Percentiles rank a stretch among this genome's conserved stretches.
Evolutionary conservation across 148 eudicot species (phyloP).

Genomic region (Spergularia bocconei): DNA sequence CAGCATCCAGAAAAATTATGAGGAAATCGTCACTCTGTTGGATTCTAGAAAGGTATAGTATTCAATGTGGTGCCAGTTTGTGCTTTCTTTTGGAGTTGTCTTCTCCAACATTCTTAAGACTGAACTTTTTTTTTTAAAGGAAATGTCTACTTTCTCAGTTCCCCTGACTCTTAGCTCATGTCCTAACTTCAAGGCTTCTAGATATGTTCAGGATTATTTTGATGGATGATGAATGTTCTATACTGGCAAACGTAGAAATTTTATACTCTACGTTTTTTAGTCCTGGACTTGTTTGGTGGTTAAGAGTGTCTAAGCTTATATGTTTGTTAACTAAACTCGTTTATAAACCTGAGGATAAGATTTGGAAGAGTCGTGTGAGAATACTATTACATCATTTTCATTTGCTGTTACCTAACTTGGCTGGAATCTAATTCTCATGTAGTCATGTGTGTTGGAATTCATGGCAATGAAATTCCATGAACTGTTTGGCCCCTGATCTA

Average conservation of each 20-base stretch:
- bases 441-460: background rate
- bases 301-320: background rate
- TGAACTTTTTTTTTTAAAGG: too few relatives aligned
- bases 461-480: background rate
- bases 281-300: background rate
- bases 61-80: background rate
- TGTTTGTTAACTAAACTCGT: too few relatives aligned
- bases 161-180: too few relatives aligned
- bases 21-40: slow-evolving; percentile 47
- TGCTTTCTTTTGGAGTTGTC: background rate
- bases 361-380: background rate
- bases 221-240: background rate
- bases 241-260: background rate
- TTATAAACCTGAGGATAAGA: background rate
- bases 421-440: background rate
- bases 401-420: background rate
- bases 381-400: background rate
- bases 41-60: slow-evolving; percentile 57
- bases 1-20: slow-evolving; percentile 56
- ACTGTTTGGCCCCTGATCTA: background rate
- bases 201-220: background rate
- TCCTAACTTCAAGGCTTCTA: background rate
- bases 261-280: background rate
- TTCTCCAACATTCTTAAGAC: too few relatives aligned
- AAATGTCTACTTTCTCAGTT: too few relatives aligned